phyloP scores from a whole-genome alignment of 1,284 basidiomycete species.

The Ganoderma lucidum region DNA sequence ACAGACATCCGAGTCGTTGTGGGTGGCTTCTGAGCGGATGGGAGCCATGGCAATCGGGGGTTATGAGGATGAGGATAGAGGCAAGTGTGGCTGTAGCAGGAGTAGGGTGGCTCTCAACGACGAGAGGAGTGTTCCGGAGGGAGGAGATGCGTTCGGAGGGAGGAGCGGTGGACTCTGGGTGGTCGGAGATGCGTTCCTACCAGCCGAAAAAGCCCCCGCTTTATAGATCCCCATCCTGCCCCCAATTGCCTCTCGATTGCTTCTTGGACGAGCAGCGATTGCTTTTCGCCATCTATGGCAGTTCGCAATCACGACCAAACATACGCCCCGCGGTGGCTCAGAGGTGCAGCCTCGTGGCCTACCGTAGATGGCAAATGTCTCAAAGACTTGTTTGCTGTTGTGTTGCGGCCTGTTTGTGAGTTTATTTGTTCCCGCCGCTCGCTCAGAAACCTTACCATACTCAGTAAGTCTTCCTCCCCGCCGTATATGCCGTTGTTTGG shows the following conservation, averaged over 20 bases:
- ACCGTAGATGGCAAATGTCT: slow-evolving; percentile 4
- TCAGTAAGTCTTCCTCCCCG: neutral
- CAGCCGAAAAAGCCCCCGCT: neutral
- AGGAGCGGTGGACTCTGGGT: neutral
- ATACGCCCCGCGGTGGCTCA: neutral
- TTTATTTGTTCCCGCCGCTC: slow-evolving; percentile 5
- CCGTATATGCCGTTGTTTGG: neutral
- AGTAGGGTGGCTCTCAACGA: neutral
- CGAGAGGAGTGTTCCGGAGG: neutral
- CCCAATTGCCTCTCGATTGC: neutral
- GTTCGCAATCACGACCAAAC: slow-evolving; percentile 1
- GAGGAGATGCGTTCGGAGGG: neutral
- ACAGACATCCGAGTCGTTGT: neutral
- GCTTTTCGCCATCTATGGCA: neutral
- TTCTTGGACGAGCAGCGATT: too few relatives aligned
- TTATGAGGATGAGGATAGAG: neutral
- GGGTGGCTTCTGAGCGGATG: neutral
- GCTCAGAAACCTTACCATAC: neutral
- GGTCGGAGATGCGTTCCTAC: neutral
- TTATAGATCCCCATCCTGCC: neutral
- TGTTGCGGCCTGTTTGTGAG: slow-evolving; percentile 3
- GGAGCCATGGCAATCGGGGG: neutral
- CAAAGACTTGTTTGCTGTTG: neutral
- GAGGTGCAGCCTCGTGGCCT: neutral
- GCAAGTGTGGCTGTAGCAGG: neutral